Conservation (phyloP, 2,329 filamentous ascomycete species). For the Apiospora kogelbergensis region DNA sequence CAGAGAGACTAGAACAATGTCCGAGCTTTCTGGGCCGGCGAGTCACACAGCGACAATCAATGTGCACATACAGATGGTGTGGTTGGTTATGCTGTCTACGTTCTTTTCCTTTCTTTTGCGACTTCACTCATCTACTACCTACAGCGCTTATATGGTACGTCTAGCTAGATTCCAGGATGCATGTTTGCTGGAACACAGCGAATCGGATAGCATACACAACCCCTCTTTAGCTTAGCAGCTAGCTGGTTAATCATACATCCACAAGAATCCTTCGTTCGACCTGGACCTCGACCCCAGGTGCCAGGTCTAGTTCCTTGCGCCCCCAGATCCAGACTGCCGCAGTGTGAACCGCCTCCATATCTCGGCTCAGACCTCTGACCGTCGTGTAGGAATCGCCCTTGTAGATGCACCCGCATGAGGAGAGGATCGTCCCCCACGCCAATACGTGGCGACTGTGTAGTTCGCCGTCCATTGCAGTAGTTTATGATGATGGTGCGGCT, state of each 20-base stretch:
- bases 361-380: neutral
- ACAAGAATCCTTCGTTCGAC: neutral
- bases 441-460: no score
- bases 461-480: no score
- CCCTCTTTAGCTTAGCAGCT: neutral
- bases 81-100: no score
- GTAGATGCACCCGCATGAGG: neutral
- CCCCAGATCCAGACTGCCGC: neutral
- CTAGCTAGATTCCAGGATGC: neutral
- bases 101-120: no score
- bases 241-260: neutral
- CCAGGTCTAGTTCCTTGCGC: neutral
- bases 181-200: neutral
- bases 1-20: conserved; percentile 40
- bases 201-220: neutral
- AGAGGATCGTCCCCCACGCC: no score
- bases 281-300: neutral
- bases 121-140: neutral
- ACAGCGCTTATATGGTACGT: neutral
- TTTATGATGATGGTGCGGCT: no score
- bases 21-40: neutral
- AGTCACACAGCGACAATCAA: no score
- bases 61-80: no score
- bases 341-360: neutral
- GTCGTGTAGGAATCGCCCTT: neutral